Evolutionary conservation across 1,139 yeast genomes (phyloP).

Genomic region (Geotrichum fermentans): DNA sequence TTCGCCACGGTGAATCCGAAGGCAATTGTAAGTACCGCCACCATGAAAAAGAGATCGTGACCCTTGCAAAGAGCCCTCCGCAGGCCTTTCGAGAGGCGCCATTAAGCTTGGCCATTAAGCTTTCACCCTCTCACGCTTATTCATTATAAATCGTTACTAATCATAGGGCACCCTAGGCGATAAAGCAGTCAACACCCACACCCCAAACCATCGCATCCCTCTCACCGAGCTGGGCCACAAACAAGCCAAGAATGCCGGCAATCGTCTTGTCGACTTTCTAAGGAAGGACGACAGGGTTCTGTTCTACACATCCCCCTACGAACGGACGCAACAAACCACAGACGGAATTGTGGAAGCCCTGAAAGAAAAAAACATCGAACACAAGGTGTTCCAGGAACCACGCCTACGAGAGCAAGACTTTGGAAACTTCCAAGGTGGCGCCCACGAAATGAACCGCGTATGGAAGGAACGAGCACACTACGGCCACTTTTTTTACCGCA

Average conservation of each 20-base stretch:
- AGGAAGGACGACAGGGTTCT: conserved; percentile 48
- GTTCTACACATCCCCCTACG: conserved; percentile 80
- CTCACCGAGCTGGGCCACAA: conserved; percentile 63
- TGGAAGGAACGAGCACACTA: conserved; percentile 82
- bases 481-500: conserved; percentile 70
- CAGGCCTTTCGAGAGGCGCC: too few relatives aligned
- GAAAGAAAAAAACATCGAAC: conserved; percentile 43
- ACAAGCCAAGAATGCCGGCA: conserved; percentile 63
- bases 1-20: conserved; percentile 89
- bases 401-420: conserved; percentile 90
- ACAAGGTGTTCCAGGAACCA: conserved; percentile 72
- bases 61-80: too few relatives aligned
- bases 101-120: too few relatives aligned
- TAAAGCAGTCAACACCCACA: conserved; percentile 65
- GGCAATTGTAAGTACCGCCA: conserved; percentile 51
- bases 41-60: too few relatives aligned
- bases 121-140: not conserved
- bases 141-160: not conserved
- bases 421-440: conserved; percentile 77
- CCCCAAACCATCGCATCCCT: conserved; percentile 74
- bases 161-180: conserved; percentile 41
- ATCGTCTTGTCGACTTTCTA: conserved; percentile 50
- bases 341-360: conserved; percentile 61
- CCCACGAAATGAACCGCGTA: conserved; percentile 69
- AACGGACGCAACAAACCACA: conserved; percentile 76